Conservation (phyloP, 345 rosid species). For the Camelina laxa region DNA sequence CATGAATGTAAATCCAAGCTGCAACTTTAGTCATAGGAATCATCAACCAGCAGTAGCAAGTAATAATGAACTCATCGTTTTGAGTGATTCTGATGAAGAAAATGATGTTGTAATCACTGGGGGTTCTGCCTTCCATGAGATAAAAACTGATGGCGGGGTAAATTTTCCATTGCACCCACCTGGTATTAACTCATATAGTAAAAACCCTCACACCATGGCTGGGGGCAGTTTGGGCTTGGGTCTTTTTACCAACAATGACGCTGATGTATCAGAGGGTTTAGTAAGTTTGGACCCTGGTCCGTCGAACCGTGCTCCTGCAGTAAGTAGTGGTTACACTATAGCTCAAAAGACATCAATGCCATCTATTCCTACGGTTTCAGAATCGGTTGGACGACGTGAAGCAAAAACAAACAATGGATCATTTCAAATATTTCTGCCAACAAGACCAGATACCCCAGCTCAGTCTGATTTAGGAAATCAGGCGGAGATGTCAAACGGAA, state of each 20-base stretch:
- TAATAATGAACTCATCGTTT: constrained; percentile 76
- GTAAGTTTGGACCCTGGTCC: constrained; percentile 59
- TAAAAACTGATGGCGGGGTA: constrained; percentile 44
- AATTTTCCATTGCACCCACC: constrained; percentile 56
- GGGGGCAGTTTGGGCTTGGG: constrained; percentile 62
- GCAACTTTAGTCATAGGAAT: constrained; percentile 46
- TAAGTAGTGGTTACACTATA: constrained; percentile 54
- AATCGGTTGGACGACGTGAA: constrained; percentile 55
- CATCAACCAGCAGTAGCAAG: constrained; percentile 52
- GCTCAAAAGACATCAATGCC: constrained; percentile 58
- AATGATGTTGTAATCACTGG: constrained; percentile 60
- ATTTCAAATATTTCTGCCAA: constrained; percentile 88
- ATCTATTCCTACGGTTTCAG: constrained; percentile 52
- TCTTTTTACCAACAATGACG: constrained; percentile 54
- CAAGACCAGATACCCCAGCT: constrained; percentile 62
- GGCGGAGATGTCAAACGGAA: constrained; percentile 66
- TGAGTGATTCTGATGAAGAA: constrained; percentile 91
- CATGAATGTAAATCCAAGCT: constrained; percentile 58
- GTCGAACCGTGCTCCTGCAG: constrained; percentile 49
- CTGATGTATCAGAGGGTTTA: constrained; percentile 60
- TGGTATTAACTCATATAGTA: constrained; percentile 59
- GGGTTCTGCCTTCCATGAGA: constrained; percentile 39
- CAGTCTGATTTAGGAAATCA: constrained; percentile 63
- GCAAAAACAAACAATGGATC: constrained; percentile 58
- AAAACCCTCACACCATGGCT: constrained; percentile 57